phyloP scores from a whole-genome alignment of 2,329 filamentous ascomycete species.

The Orbilia oligospora region DNA sequence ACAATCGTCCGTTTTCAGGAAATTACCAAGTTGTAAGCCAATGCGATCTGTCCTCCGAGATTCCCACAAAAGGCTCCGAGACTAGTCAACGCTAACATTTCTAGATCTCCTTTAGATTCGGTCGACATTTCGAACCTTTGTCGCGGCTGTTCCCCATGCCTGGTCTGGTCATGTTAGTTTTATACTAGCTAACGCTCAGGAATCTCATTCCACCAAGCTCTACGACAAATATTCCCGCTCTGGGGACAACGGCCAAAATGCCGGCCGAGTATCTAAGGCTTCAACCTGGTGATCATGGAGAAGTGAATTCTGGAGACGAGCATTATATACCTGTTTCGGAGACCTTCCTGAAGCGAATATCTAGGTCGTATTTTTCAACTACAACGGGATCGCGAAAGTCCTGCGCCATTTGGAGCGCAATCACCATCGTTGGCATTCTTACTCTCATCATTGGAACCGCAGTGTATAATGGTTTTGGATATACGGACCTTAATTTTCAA shows the following conservation, averaged over 20 bases:
- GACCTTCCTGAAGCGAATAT: neutral
- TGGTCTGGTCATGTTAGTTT: no score
- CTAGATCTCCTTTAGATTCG: no score
- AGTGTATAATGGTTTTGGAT: neutral
- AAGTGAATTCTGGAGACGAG: neutral
- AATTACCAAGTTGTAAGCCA: neutral
- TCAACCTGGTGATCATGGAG: neutral
- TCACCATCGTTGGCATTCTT: neutral
- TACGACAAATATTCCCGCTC: no score
- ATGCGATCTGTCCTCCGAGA: no score
- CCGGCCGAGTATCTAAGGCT: constrained; percentile 1
- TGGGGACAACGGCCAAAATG: neutral
- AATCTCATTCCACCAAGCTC: no score
- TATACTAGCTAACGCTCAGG: no score
- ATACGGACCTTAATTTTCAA: neutral
- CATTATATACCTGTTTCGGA: neutral
- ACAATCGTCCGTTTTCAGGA: neutral
- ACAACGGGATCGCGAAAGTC: neutral
- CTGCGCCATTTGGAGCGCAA: neutral
- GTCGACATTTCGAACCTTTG: no score
- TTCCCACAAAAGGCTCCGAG: no score
- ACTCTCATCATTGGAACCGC: neutral
- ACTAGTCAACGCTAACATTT: no score
- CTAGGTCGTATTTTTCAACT: neutral
- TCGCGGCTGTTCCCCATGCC: no score